These are phyloP conservation scores for Davidsoniella australis DNA, from an alignment of 2,329 filamentous ascomycete species.

Conservation along the genomic window DNA sequence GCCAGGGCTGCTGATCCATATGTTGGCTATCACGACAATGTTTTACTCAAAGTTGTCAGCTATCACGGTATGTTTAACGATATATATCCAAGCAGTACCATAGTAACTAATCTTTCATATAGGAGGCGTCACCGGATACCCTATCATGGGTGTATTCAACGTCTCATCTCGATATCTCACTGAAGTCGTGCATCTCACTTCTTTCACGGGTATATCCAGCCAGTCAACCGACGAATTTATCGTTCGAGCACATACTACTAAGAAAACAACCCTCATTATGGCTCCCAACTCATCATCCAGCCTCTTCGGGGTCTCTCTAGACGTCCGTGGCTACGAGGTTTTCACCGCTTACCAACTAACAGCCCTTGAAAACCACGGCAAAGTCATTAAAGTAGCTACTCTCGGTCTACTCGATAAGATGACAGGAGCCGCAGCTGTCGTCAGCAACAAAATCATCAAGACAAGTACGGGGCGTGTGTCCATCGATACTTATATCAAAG, in stretches of 20 bases:
- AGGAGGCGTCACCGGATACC: slow-evolving; percentile 47
- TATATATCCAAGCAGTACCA: background rate
- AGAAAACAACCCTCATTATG: slow-evolving; percentile 39
- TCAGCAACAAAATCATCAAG: slow-evolving; percentile 39
- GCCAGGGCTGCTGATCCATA: slow-evolving; percentile 62
- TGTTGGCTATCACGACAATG: slow-evolving; percentile 53
- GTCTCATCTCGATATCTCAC: slow-evolving; percentile 43
- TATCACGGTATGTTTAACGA: slow-evolving; percentile 44
- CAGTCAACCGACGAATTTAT: slow-evolving; percentile 40
- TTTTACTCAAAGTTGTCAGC: slow-evolving; percentile 59
- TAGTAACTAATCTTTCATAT: slow-evolving; percentile 6
- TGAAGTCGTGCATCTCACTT: slow-evolving; percentile 51
- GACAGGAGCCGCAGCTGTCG: slow-evolving; percentile 67
- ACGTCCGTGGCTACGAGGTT: slow-evolving; percentile 59
- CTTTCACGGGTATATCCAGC: slow-evolving; percentile 51
- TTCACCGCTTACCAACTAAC: slow-evolving; percentile 55
- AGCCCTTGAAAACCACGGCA: slow-evolving; percentile 29
- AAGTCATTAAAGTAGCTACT: slow-evolving; percentile 40
- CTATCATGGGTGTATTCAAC: slow-evolving; percentile 76
- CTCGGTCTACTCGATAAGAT: slow-evolving; percentile 76
- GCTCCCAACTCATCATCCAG: slow-evolving; percentile 26
- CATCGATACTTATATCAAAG: slow-evolving; percentile 57
- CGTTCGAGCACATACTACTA: slow-evolving; percentile 53
- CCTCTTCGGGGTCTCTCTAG: slow-evolving; percentile 46
- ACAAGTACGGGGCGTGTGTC: slow-evolving; percentile 38